Conservation (phyloP, 2,329 filamentous ascomycete species). For the Fusarium concolor region DNA sequence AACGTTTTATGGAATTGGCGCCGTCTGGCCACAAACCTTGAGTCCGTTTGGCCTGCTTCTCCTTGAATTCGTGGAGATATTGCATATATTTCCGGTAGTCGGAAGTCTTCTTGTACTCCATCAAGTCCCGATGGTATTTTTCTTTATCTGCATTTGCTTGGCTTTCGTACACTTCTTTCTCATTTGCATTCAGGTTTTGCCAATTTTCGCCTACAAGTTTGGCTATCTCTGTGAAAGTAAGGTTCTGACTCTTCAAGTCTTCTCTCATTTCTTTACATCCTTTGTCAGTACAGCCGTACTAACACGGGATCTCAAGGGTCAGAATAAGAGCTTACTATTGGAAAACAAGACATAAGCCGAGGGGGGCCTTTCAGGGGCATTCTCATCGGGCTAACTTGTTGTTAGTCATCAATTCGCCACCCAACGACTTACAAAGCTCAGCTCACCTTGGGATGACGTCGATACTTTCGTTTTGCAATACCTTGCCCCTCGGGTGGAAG, state of each 20-base stretch:
- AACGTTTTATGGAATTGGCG: not conserved
- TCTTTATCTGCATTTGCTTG: slow-evolving; percentile 81
- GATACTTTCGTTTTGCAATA: slow-evolving; percentile 77
- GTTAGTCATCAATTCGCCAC: slow-evolving; percentile 4
- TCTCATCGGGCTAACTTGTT: slow-evolving; percentile 72
- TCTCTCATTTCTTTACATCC: slow-evolving; percentile 74
- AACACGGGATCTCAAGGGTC: not conserved
- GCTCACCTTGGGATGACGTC: slow-evolving; percentile 79
- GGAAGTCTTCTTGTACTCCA: slow-evolving; percentile 81
- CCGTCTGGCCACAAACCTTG: slow-evolving; percentile 59
- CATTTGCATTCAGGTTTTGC: slow-evolving; percentile 74
- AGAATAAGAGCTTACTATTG: slow-evolving; percentile 70
- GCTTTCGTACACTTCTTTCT: slow-evolving; percentile 79
- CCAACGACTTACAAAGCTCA: not conserved
- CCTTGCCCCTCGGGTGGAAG: slow-evolving; percentile 57
- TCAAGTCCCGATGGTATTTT: slow-evolving; percentile 77
- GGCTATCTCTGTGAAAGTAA: slow-evolving; percentile 86
- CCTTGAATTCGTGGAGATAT: slow-evolving; percentile 83
- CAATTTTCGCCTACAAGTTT: slow-evolving; percentile 85
- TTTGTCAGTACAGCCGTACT: slow-evolving; percentile 1
- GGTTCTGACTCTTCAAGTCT: slow-evolving; percentile 77
- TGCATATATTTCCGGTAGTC: slow-evolving; percentile 75
- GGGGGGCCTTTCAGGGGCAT: slow-evolving; percentile 82
- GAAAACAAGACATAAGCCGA: slow-evolving; percentile 90
- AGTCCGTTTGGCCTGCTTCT: slow-evolving; percentile 70